A percentile compares a stretch with the other conserved stretches of the same genome.
Evolutionary conservation across 805 yeast species (phyloP).

Genomic region (Candida railenensis): DNA sequence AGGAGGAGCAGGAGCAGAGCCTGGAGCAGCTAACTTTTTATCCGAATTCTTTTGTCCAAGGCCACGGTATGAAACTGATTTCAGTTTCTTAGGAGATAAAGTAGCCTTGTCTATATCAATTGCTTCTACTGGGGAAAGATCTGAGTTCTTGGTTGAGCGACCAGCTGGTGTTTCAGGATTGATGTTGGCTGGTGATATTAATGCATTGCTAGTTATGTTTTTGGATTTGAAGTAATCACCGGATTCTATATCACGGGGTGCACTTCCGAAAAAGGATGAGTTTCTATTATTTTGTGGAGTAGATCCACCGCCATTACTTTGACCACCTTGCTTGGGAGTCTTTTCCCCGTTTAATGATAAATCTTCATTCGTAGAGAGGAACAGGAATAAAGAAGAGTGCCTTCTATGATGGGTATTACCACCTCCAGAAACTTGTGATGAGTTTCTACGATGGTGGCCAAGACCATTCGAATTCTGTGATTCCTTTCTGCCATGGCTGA

Average conservation of each 20-base stretch:
- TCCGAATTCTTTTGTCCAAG: background rate
- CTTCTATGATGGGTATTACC: slow-evolving; percentile 47
- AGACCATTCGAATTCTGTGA: slow-evolving; percentile 31
- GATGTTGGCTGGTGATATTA: slow-evolving; percentile 25
- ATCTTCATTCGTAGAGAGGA: slow-evolving; percentile 36
- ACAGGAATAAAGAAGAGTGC: slow-evolving; percentile 60
- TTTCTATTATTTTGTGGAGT: background rate
- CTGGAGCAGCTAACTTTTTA: background rate
- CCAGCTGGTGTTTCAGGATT: slow-evolving; percentile 14
- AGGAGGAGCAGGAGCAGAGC: background rate
- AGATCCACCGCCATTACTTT: background rate
- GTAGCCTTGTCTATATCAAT: slow-evolving; percentile 32
- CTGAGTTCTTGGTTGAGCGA: slow-evolving; percentile 3
- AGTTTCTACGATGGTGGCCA: slow-evolving; percentile 25
- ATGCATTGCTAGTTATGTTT: slow-evolving; percentile 3
- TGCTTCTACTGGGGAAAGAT: slow-evolving; percentile 9
- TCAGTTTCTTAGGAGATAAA: slow-evolving; percentile 37
- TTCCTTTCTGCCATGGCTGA: slow-evolving; percentile 41
- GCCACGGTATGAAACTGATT: slow-evolving; percentile 15
- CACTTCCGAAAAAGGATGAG: slow-evolving; percentile 3
- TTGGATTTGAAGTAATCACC: background rate
- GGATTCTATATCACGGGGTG: background rate
- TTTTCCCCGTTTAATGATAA: slow-evolving; percentile 4
- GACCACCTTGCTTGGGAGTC: slow-evolving; percentile 3
- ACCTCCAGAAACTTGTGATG: slow-evolving; percentile 16